A percentile compares a stretch with the other conserved stretches of the same genome.
Evolutionary conservation across 2,329 filamentous ascomycete genomes (phyloP).

Genomic region (Microcyclosporella mali): DNA sequence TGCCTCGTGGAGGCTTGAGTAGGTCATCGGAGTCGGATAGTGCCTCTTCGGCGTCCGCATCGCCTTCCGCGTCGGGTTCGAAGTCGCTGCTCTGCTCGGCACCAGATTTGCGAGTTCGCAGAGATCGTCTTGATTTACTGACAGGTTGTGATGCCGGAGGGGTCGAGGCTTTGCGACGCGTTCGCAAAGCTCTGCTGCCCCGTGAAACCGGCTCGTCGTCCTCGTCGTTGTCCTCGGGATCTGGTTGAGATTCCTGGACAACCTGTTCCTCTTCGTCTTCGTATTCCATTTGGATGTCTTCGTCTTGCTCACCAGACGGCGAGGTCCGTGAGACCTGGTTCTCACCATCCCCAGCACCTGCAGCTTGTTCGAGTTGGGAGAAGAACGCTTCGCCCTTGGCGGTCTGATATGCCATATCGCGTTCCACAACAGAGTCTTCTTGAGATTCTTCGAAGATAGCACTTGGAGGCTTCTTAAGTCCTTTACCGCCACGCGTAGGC

Average conservation of each 20-base stretch:
- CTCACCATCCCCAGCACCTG: conserved; percentile 26
- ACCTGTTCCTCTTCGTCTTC: conserved; percentile 40
- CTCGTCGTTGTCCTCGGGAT: conserved; percentile 48
- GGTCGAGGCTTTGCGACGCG: conserved; percentile 27
- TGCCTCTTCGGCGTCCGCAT: conserved; percentile 49
- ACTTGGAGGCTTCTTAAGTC: conserved; percentile 43
- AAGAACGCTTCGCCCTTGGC: conserved; percentile 32
- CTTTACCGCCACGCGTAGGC: conserved; percentile 42
- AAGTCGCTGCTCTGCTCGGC: conserved; percentile 58
- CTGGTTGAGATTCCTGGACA: conserved; percentile 36
- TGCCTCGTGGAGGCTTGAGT: conserved; percentile 39
- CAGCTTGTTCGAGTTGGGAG: conserved; percentile 23
- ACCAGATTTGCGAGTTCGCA: conserved; percentile 38
- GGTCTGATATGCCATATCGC: conserved; percentile 19
- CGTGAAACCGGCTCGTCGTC: conserved; percentile 50
- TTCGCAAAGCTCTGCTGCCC: conserved; percentile 36
- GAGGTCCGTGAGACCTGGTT: conserved; percentile 25
- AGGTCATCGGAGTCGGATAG: conserved; percentile 46
- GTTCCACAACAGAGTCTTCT: conserved; percentile 39
- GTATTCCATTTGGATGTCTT: conserved; percentile 27
- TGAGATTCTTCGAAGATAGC: conserved; percentile 50
- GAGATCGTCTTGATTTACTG: conserved; percentile 34
- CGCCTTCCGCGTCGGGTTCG: conserved; percentile 53
- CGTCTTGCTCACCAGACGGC: conserved; percentile 31
- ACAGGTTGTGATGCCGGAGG: conserved; percentile 30